These are phyloP conservation scores for Otatea glauca DNA, from an alignment of 176 grass and related monocot species.

Conservation along the genomic window DNA sequence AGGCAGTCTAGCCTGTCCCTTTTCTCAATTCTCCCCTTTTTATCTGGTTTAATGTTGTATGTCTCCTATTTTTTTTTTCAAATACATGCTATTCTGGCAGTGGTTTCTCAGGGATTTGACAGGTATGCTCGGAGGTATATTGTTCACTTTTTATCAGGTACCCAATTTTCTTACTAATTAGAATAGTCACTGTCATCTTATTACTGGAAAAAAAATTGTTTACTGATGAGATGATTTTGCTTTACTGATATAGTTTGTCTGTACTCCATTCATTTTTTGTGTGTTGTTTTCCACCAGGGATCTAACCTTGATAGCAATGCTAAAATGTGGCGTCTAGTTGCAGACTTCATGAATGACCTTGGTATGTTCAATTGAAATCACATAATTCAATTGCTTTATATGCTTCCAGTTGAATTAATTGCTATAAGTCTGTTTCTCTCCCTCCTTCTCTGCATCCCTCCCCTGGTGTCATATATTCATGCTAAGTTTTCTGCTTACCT, in stretches of 20 bases:
- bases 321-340: slow-evolving; percentile 95
- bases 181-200: slow-evolving; percentile 13
- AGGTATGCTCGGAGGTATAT: slow-evolving; percentile 93
- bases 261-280: slow-evolving; percentile 38
- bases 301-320: slow-evolving; percentile 94
- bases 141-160: slow-evolving; percentile 99
- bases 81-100: slow-evolving; percentile 54
- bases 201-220: neutral
- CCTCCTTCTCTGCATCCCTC: neutral
- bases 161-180: slow-evolving; percentile 10
- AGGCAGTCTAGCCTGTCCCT: neutral
- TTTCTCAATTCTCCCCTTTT: slow-evolving; percentile 3
- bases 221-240: slow-evolving; percentile 20
- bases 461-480: neutral
- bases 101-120: slow-evolving; percentile 98
- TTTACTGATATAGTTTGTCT: slow-evolving; percentile 25
- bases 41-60: slow-evolving; percentile 1
- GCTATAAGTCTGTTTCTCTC: neutral
- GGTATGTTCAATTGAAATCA: slow-evolving; percentile 56
- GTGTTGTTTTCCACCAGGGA: slow-evolving; percentile 63
- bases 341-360: slow-evolving; percentile 99
- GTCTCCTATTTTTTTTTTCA: neutral
- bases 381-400: slow-evolving; percentile 19
- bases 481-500: slow-evolving; percentile 8
- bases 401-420: neutral